phyloP scores from a whole-genome alignment of 1,139 yeast species.

The Saccharomycopsis hybrid region DNA sequence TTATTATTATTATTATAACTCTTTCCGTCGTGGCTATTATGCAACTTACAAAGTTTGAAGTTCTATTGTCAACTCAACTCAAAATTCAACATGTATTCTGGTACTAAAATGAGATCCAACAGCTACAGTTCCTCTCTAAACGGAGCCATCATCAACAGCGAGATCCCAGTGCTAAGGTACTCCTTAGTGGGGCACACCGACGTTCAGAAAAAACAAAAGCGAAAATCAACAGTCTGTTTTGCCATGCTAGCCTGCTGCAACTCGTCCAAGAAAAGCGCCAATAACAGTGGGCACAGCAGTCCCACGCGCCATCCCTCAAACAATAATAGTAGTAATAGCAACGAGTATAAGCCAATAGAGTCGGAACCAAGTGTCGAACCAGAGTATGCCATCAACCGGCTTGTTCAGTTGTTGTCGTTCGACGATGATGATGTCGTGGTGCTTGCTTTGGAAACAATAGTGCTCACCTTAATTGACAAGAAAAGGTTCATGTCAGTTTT shows the following conservation, averaged over 20 bases:
- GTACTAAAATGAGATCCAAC: slow-evolving; percentile 6
- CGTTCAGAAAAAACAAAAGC: slow-evolving; percentile 10
- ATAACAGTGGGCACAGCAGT: too few relatives aligned
- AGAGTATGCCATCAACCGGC: slow-evolving; percentile 13
- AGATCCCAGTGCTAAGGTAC: slow-evolving; percentile 16
- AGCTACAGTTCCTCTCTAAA: slow-evolving; percentile 6
- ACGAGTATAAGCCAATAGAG: background rate
- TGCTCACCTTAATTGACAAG: slow-evolving; percentile 17
- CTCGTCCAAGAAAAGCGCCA: too few relatives aligned
- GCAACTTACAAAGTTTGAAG: background rate
- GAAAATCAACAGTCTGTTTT: slow-evolving; percentile 12
- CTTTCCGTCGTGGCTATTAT: background rate
- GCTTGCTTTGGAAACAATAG: slow-evolving; percentile 17
- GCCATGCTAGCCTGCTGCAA: slow-evolving; percentile 18
- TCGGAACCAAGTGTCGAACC: slow-evolving; percentile 9
- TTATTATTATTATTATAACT: background rate
- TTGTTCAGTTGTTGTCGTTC: slow-evolving; percentile 11
- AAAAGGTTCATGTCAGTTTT: slow-evolving; percentile 13
- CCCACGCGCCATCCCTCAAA: background rate
- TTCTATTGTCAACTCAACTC: too few relatives aligned
- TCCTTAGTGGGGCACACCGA: slow-evolving; percentile 18
- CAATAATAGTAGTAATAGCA: background rate
- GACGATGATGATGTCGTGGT: slow-evolving; percentile 17
- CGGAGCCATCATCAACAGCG: slow-evolving; percentile 8
- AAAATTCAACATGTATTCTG: too few relatives aligned